Conservation (phyloP, 305 asterid species). For the Vinca major region DNA sequence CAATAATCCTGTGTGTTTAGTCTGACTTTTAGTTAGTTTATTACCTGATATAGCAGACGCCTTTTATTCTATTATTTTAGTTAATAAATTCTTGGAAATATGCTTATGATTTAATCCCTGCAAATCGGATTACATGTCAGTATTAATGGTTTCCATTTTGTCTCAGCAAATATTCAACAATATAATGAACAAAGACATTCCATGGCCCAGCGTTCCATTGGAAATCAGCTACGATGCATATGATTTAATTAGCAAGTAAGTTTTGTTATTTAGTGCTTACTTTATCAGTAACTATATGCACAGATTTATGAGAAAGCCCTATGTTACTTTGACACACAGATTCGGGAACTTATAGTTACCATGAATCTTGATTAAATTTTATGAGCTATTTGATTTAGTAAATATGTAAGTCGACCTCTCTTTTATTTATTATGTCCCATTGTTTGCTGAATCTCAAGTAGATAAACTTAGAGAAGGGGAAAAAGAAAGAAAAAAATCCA, state of each 20-base stretch:
- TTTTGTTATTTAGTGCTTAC: constrained; percentile 15
- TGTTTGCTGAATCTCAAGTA: too few relatives aligned
- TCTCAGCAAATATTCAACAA: constrained; percentile 89
- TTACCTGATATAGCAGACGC: too few relatives aligned
- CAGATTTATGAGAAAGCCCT: not conserved
- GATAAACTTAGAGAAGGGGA: too few relatives aligned
- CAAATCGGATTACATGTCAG: constrained; percentile 2
- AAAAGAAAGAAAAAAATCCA: too few relatives aligned
- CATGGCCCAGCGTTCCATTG: constrained; percentile 90
- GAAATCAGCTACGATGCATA: constrained; percentile 77
- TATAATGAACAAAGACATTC: constrained; percentile 81
- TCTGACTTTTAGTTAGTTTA: too few relatives aligned
- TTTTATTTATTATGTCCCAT: too few relatives aligned
- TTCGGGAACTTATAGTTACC: not conserved
- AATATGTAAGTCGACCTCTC: too few relatives aligned
- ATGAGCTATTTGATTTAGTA: too few relatives aligned
- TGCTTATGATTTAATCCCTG: not conserved
- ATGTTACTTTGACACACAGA: not conserved
- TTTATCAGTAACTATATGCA: not conserved
- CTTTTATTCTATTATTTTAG: too few relatives aligned
- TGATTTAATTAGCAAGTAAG: constrained; percentile 84
- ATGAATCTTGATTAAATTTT: not conserved
- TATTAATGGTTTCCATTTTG: constrained; percentile 25
- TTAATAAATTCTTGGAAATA: not conserved
- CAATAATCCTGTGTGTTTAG: too few relatives aligned